phyloP scores from a whole-genome alignment of 805 yeast species.

The Pichia kluyveri region DNA sequence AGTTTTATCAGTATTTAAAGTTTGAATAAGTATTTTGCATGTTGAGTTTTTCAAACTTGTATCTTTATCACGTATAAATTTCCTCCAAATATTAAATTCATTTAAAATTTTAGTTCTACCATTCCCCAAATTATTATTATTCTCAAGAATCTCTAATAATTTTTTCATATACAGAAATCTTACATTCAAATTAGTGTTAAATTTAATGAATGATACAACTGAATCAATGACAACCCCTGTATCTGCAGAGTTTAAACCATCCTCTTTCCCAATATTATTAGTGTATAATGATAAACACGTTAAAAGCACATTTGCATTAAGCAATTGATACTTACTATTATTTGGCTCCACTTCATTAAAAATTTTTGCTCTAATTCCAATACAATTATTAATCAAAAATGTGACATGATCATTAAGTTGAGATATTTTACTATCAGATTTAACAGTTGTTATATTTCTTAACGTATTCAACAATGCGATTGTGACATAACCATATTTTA shows the following conservation, averaged over 20 bases:
- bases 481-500: neutral
- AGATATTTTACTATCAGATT: neutral
- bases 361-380: neutral
- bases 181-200: neutral
- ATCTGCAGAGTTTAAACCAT: neutral
- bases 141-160: neutral
- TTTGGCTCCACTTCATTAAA: neutral
- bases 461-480: neutral
- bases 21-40: neutral
- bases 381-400: neutral
- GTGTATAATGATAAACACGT: neutral
- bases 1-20: neutral
- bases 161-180: neutral
- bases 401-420: neutral
- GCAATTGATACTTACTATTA: neutral
- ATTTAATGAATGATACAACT: neutral
- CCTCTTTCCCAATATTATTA: neutral
- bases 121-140: neutral
- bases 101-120: neutral
- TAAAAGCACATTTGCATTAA: slow-evolving; percentile 1
- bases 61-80: slow-evolving; percentile 6
- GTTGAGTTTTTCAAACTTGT: neutral
- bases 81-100: slow-evolving; percentile 6
- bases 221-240: neutral
- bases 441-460: neutral